phyloP scores from a whole-genome alignment of 257 asterid species.

The Capsicum baccatum region DNA sequence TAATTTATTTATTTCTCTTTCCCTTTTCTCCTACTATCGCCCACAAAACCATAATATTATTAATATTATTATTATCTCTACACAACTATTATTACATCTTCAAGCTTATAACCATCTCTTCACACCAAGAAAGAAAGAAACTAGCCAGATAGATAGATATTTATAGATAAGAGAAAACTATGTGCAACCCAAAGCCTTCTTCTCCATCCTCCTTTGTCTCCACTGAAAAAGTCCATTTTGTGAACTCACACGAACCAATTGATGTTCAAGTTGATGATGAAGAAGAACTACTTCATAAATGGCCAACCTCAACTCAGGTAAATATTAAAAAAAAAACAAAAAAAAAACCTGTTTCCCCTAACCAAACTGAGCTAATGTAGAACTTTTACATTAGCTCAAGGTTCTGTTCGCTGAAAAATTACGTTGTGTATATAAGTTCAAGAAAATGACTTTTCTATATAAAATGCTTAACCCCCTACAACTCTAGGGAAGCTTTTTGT shows the following conservation, averaged over 20 bases:
- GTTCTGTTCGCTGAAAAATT: neutral
- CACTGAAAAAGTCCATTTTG: constrained; percentile 52
- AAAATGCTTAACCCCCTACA: neutral
- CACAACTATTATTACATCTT: constrained; percentile 24
- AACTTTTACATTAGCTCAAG: neutral
- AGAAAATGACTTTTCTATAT: neutral
- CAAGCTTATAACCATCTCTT: neutral
- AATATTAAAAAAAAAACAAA: neutral
- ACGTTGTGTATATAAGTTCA: neutral
- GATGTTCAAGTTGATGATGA: constrained; percentile 38
- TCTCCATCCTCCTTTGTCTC: constrained; percentile 66
- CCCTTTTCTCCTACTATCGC: constrained; percentile 4
- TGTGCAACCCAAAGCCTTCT: constrained; percentile 83
- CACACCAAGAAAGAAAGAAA: neutral
- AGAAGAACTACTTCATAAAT: constrained; percentile 58
- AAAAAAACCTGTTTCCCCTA: neutral
- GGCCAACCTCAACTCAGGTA: constrained; percentile 86
- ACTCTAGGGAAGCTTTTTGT: neutral
- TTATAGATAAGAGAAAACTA: constrained; percentile 32
- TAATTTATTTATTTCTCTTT: constrained; percentile 28
- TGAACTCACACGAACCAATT: constrained; percentile 53
- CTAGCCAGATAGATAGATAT: constrained; percentile 17
- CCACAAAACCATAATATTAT: constrained; percentile 14
- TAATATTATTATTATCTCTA: neutral
- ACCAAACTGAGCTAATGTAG: neutral